Conservation (phyloP, 495 filamentous ascomycete species). For the Neurospora sp. region DNA sequence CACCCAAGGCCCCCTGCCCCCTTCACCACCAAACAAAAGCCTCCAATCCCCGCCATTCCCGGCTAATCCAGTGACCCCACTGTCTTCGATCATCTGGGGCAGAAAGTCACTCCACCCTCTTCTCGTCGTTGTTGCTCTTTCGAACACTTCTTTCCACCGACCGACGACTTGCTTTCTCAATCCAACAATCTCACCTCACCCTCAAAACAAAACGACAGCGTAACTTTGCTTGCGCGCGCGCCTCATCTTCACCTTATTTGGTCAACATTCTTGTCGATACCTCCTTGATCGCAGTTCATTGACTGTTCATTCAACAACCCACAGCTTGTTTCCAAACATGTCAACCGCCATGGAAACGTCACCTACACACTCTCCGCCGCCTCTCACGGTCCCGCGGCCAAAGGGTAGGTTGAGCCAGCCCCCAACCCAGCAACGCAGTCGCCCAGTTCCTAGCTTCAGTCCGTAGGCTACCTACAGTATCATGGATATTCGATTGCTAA, state of each 20-base stretch:
- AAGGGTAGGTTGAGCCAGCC: constrained; percentile 48
- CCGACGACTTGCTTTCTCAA: neutral
- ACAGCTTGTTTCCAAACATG: constrained; percentile 16
- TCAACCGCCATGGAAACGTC: constrained; percentile 25
- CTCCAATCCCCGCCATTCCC: neutral
- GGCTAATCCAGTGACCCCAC: neutral
- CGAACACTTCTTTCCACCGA: neutral
- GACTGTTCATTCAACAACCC: neutral
- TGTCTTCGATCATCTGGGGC: neutral
- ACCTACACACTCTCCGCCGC: constrained; percentile 29
- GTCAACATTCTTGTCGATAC: neutral
- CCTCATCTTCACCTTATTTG: neutral
- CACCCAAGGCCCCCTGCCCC: neutral
- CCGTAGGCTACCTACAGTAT: neutral
- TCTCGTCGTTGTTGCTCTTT: neutral
- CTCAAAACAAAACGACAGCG: neutral
- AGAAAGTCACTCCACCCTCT: neutral
- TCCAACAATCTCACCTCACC: neutral
- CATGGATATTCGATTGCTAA: neutral
- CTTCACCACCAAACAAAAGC: neutral
- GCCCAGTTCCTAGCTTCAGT: neutral
- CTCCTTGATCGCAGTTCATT: neutral
- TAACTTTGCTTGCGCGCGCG: neutral
- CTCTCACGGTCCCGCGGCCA: constrained; percentile 51
- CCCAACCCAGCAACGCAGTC: neutral